Evolutionary conservation across 1,284 basidiomycete genomes (phyloP).

Genomic region (Puccinia novopanici): DNA sequence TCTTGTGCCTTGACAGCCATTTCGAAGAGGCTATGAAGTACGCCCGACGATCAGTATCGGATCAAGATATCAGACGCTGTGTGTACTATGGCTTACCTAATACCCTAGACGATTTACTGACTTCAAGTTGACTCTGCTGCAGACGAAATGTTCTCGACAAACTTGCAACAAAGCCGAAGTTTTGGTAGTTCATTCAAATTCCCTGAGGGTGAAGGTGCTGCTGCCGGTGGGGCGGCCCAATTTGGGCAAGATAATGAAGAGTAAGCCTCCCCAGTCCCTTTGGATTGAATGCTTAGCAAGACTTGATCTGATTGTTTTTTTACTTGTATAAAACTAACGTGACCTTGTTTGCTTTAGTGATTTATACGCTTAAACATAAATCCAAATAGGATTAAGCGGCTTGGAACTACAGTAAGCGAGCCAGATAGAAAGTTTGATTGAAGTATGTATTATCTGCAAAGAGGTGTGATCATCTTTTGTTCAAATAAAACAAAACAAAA

Average conservation of each 20-base stretch:
- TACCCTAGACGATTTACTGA: conserved; percentile 38
- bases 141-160: conserved; percentile 62
- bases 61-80: conserved; percentile 90
- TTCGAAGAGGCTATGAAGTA: conserved; percentile 98
- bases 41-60: conserved; percentile 83
- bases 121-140: conserved; percentile 7
- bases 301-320: not conserved
- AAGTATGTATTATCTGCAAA: conserved; percentile 12
- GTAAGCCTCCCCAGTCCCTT: not conserved
- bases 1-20: conserved; percentile 62
- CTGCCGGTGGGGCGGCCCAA: conserved; percentile 60
- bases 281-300: not conserved
- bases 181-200: conserved; percentile 93
- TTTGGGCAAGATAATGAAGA: conserved; percentile 50
- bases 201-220: conserved; percentile 71
- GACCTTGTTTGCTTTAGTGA: conserved; percentile 20
- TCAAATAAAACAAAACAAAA: no score
- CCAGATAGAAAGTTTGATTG: not conserved
- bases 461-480: not conserved
- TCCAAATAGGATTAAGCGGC: not conserved
- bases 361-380: conserved; percentile 29
- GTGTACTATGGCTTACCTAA: conserved; percentile 55
- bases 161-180: conserved; percentile 74
- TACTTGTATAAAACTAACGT: no score
- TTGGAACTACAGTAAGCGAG: not conserved